Evolutionary conservation across 805 yeast species (phyloP).

Genomic region (Torulaspora quercuum): DNA sequence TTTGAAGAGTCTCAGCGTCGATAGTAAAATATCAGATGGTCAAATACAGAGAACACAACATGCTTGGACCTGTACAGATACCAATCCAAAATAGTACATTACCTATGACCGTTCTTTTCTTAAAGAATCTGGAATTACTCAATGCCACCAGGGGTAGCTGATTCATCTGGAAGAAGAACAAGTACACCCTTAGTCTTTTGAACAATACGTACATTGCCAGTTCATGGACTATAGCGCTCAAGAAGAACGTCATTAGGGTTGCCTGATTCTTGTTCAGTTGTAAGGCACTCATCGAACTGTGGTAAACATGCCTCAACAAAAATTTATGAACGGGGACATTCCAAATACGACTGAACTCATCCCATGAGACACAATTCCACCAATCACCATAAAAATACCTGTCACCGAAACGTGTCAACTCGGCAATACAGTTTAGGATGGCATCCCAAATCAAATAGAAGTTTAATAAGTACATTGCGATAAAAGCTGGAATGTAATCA

Average conservation of each 20-base stretch:
- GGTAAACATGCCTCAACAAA: conserved; percentile 88
- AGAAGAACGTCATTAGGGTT: conserved; percentile 68
- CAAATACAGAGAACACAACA: conserved; percentile 79
- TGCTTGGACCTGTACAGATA: conserved; percentile 81
- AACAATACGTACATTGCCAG: conserved; percentile 88
- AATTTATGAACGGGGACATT: conserved; percentile 90
- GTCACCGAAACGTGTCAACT: conserved; percentile 80
- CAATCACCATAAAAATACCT: conserved; percentile 92
- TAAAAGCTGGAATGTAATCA: conserved; percentile 77
- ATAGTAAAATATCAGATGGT: conserved; percentile 51
- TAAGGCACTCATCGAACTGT: conserved; percentile 76
- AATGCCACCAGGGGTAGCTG: conserved; percentile 78
- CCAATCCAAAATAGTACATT: conserved; percentile 90
- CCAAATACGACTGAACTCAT: conserved; percentile 91
- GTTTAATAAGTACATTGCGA: conserved; percentile 67
- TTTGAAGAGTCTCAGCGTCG: neutral
- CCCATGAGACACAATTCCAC: conserved; percentile 97
- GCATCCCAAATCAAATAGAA: conserved; percentile 96
- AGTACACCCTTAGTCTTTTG: conserved; percentile 72
- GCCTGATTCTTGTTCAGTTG: conserved; percentile 64
- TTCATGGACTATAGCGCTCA: conserved; percentile 86
- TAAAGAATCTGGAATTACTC: conserved; percentile 57
- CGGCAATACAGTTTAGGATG: conserved; percentile 85
- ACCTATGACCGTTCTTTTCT: conserved; percentile 58
- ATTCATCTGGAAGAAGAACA: conserved; percentile 76